phyloP scores from a whole-genome alignment of 495 filamentous ascomycete species.

The Apiosordaria backusii region DNA sequence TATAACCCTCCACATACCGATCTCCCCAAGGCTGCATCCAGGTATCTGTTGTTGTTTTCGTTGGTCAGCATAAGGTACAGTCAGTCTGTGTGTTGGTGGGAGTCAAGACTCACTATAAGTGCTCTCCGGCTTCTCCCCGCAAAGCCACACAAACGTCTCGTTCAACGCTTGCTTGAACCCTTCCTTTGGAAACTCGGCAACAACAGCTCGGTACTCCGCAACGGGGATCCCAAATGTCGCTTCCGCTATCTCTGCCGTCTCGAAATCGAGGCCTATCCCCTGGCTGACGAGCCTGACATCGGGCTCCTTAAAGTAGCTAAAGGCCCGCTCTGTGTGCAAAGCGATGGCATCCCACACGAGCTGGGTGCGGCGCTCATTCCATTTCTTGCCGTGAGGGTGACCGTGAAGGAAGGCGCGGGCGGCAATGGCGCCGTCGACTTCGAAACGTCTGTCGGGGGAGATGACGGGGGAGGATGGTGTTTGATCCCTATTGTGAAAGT shows the following conservation, averaged over 20 bases:
- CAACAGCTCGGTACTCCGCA: slow-evolving; percentile 32
- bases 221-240: slow-evolving; percentile 27
- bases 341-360: slow-evolving; percentile 56
- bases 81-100: background rate
- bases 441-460: slow-evolving; percentile 49
- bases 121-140: slow-evolving; percentile 23
- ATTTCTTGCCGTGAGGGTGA: slow-evolving; percentile 27
- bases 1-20: slow-evolving; percentile 9
- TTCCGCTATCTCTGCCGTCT: slow-evolving; percentile 20
- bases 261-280: slow-evolving; percentile 50
- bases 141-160: slow-evolving; percentile 27
- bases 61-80: background rate
- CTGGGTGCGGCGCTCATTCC: slow-evolving; percentile 40
- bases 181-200: slow-evolving; percentile 35
- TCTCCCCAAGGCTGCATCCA: slow-evolving; percentile 19
- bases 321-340: slow-evolving; percentile 42
- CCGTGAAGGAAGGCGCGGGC: slow-evolving; percentile 42
- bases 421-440: slow-evolving; percentile 53
- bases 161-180: slow-evolving; percentile 29
- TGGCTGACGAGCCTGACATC: slow-evolving; percentile 40
- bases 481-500: slow-evolving; percentile 21
- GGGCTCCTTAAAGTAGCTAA: slow-evolving; percentile 44
- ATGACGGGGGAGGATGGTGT: slow-evolving; percentile 30
- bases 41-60: slow-evolving; percentile 7
- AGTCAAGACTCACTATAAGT: slow-evolving; percentile 17